Evolutionary conservation across 148 eudicot genomes (phyloP).

Genomic region (Beta vulgaris): DNA sequence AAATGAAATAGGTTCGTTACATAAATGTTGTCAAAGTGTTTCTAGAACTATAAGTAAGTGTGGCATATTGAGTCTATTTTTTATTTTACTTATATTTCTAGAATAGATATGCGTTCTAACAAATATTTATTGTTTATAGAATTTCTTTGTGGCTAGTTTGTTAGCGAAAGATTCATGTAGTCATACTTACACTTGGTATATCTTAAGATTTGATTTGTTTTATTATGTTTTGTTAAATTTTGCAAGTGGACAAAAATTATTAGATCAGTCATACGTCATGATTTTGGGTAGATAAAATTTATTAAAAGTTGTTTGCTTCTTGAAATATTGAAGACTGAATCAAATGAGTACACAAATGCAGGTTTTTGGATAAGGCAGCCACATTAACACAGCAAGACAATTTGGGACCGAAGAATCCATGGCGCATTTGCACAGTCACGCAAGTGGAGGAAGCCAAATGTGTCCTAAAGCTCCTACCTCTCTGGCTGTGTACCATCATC

Average conservation of each 20-base stretch:
- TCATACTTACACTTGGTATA: background rate
- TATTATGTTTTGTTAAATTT: background rate
- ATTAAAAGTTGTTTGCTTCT: background rate
- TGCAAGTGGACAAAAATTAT: background rate
- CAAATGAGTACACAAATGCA: background rate
- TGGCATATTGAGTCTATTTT: too few species aligned
- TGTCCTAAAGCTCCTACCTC: slow-evolving; percentile 64
- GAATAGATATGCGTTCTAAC: background rate
- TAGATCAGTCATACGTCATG: too few species aligned
- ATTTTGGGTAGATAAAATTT: too few species aligned
- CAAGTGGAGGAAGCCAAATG: slow-evolving; percentile 97
- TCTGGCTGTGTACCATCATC: slow-evolving; percentile 90
- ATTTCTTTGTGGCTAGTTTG: background rate
- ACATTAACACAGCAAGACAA: slow-evolving; percentile 42
- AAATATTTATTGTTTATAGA: background rate
- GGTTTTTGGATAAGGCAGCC: slow-evolving; percentile 90
- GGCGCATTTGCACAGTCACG: slow-evolving; percentile 78
- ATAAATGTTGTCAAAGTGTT: too few species aligned
- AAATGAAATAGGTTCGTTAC: too few species aligned
- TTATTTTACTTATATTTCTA: too few species aligned
- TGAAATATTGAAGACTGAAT: background rate
- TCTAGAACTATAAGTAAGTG: too few species aligned
- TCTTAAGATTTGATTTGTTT: too few species aligned
- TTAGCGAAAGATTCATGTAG: background rate
- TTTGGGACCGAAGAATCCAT: slow-evolving; percentile 40